A percentile compares a stretch with the other conserved stretches of the same genome.
Conservation (phyloP, 2,329 filamentous ascomycete genomes). For the Fusarium sp. region DNA sequence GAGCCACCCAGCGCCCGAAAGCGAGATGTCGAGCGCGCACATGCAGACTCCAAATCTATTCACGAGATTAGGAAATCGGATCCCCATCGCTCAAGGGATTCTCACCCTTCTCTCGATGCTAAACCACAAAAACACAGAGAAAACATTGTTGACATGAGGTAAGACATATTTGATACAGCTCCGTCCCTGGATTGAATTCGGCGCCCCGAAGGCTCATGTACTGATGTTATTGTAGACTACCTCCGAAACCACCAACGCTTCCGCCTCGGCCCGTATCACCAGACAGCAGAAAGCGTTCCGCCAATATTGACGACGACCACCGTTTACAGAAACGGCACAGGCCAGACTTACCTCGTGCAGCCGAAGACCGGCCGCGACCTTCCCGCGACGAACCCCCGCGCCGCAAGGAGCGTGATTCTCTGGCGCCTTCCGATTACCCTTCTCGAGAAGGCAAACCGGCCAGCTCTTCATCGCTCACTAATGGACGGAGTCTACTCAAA, state of each 20-base stretch:
- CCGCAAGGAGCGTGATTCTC: slow-evolving; percentile 47
- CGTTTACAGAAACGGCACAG: slow-evolving; percentile 61
- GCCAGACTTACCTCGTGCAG: slow-evolving; percentile 51
- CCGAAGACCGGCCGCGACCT: slow-evolving; percentile 49
- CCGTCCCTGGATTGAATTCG: neutral
- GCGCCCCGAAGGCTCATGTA: slow-evolving; percentile 2
- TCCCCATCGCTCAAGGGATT: slow-evolving; percentile 38
- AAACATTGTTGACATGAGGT: slow-evolving; percentile 48
- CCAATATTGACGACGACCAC: slow-evolving; percentile 58
- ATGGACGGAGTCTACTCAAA: slow-evolving; percentile 53
- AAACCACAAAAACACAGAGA: slow-evolving; percentile 48
- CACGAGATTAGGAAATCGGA: slow-evolving; percentile 42
- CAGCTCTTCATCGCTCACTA: slow-evolving; percentile 48
- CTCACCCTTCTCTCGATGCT: slow-evolving; percentile 41
- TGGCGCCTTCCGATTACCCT: slow-evolving; percentile 45
- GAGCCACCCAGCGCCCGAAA: slow-evolving; percentile 49
- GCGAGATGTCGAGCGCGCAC: slow-evolving; percentile 48
- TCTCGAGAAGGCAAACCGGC: slow-evolving; percentile 45
- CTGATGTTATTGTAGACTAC: slow-evolving; percentile 46
- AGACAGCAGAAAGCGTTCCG: slow-evolving; percentile 60
- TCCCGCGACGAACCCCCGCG: slow-evolving; percentile 50
- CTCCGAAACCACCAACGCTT: slow-evolving; percentile 52
- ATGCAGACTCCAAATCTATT: slow-evolving; percentile 37
- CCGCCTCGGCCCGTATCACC: slow-evolving; percentile 55
- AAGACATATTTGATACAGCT: slow-evolving; percentile 3